Evolutionary conservation across 352 stramenopile species (phyloP).

Genomic region (Peronospora destructor): DNA sequence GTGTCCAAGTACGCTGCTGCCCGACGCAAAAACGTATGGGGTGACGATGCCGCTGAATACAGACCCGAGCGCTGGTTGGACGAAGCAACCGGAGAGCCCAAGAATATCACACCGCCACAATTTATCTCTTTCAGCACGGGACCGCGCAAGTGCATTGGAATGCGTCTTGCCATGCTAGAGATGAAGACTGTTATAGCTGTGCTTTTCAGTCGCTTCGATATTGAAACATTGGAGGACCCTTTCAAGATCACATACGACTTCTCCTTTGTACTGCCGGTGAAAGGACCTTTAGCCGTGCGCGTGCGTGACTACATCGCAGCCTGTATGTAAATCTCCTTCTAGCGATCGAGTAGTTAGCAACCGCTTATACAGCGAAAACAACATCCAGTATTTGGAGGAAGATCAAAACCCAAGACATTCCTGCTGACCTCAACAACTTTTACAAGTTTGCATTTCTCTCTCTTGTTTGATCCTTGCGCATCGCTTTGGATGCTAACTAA

Average conservation of each 20-base stretch:
- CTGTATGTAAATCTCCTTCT: background rate
- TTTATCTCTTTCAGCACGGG: constrained; percentile 53
- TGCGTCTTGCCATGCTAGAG: constrained; percentile 40
- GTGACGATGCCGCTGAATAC: constrained; percentile 32
- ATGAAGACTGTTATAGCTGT: constrained; percentile 38
- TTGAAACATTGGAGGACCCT: constrained; percentile 27
- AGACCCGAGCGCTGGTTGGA: constrained; percentile 51
- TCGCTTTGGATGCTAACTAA: constrained; percentile 45
- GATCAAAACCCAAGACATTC: background rate
- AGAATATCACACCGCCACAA: constrained; percentile 25
- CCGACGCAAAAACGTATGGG: constrained; percentile 39
- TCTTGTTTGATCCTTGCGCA: background rate
- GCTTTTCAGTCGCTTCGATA: constrained; percentile 35
- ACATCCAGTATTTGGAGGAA: no score
- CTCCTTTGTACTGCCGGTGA: constrained; percentile 30
- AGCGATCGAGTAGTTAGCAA: no score
- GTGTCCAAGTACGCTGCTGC: constrained; percentile 47
- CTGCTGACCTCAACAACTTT: background rate
- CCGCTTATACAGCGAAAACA: background rate
- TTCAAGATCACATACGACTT: constrained; percentile 36
- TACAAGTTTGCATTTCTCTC: background rate
- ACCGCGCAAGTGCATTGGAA: constrained; percentile 52
- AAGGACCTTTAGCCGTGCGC: constrained; percentile 26
- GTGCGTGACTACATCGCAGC: constrained; percentile 5
- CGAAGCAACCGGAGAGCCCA: constrained; percentile 21